These are phyloP conservation scores for Cystofilobasidium macerans DNA, from an alignment of 768 basidiomycete species.

Conservation along the genomic window DNA sequence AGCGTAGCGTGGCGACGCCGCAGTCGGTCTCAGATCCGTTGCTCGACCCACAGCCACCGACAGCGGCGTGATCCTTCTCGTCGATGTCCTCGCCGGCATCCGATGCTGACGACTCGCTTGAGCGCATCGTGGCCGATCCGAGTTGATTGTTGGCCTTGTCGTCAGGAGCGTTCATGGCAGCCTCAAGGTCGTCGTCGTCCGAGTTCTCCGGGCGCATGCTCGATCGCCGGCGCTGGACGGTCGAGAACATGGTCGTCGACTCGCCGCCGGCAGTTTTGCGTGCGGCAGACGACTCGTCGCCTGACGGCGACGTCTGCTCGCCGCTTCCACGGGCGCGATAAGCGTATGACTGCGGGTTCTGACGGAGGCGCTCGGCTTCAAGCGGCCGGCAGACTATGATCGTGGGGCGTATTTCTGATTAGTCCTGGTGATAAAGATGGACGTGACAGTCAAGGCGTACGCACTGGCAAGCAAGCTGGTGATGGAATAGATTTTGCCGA, in stretches of 20 bases:
- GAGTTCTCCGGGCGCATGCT: not conserved
- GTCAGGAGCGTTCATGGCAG: not conserved
- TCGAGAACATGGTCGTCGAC: not conserved
- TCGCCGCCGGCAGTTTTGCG: not conserved
- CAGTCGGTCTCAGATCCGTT: not conserved
- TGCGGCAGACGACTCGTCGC: too few relatives aligned
- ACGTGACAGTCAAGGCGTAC: not conserved
- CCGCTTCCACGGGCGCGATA: not conserved
- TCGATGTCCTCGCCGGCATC: not conserved
- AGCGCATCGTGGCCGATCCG: not conserved
- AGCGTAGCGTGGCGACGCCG: not conserved
- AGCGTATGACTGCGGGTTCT: not conserved
- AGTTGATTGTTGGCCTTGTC: too few relatives aligned
- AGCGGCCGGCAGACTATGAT: not conserved
- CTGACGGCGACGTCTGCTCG: too few relatives aligned
- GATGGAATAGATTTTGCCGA: conserved; percentile 4
- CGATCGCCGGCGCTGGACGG: not conserved
- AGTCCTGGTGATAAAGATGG: not conserved
- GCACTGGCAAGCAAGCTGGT: not conserved
- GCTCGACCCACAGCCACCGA: not conserved
- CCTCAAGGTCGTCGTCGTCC: not conserved
- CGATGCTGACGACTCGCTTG: not conserved
- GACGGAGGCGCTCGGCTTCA: not conserved
- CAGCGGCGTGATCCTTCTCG: not conserved
- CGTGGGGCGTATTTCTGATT: not conserved